Conservation (phyloP, 768 basidiomycete species). For the Trametes meyenii region DNA sequence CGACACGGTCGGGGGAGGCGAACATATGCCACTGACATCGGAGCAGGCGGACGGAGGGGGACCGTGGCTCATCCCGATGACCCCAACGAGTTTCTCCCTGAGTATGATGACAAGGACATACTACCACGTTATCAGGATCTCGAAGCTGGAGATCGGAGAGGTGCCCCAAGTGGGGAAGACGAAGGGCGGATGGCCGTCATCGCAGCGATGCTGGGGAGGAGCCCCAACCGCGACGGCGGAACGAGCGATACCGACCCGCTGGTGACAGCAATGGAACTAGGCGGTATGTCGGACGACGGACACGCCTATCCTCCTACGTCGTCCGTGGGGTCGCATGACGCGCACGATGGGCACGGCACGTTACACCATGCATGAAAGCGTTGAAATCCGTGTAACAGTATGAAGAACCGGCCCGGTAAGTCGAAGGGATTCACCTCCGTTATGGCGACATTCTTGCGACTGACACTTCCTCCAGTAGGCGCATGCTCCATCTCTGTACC, state of each 20-base stretch:
- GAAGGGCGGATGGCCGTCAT: slow-evolving; percentile 8
- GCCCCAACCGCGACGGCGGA: slow-evolving; percentile 8
- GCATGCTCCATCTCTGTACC: not conserved
- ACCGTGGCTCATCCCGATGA: slow-evolving; percentile 14
- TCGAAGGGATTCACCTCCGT: not conserved
- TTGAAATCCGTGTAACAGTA: not conserved
- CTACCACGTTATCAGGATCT: slow-evolving; percentile 22
- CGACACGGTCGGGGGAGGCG: slow-evolving; percentile 9
- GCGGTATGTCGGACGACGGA: slow-evolving; percentile 7
- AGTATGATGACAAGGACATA: slow-evolving; percentile 25
- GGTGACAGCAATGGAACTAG: not conserved
- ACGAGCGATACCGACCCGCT: slow-evolving; percentile 17
- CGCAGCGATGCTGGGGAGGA: slow-evolving; percentile 1
- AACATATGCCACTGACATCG: slow-evolving; percentile 14
- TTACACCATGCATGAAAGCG: not conserved
- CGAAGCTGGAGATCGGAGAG: not conserved
- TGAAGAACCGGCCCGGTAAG: not conserved
- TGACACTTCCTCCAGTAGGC: not conserved
- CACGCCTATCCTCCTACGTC: slow-evolving; percentile 7
- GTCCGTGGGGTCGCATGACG: slow-evolving; percentile 8
- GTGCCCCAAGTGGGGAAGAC: not conserved
- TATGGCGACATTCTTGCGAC: too few relatives aligned
- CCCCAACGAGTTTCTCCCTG: slow-evolving; percentile 17
- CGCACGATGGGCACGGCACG: not conserved
- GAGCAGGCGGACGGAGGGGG: slow-evolving; percentile 10